Percentiles rank a stretch among this genome's conserved stretches.
These are phyloP conservation scores for Paramecium pentaurelia DNA, from an alignment of 73 alveolate species.

Conservation along the genomic window DNA sequence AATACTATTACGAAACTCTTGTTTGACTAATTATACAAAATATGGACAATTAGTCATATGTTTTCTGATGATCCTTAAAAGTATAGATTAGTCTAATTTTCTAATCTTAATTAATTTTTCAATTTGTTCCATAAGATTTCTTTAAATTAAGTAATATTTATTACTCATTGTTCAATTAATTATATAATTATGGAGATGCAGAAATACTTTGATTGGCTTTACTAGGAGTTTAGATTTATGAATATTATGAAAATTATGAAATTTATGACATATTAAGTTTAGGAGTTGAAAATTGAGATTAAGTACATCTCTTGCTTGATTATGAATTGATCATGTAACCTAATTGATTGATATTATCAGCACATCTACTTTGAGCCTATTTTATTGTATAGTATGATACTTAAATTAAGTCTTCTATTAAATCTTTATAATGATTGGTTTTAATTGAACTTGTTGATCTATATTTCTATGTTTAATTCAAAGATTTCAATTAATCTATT, in stretches of 20 bases:
- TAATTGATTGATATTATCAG: not conserved
- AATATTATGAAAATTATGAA: not conserved
- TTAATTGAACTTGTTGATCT: not conserved
- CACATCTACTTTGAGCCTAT: not conserved
- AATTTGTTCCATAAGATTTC: not conserved
- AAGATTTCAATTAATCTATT: not conserved
- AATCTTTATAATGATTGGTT: not conserved
- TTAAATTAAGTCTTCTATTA: not conserved
- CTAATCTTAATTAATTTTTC: not conserved
- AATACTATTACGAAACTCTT: slow-evolving; percentile 3
- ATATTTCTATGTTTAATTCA: not conserved
- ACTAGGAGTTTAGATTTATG: not conserved
- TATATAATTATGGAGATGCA: not conserved
- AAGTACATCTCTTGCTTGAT: not conserved
- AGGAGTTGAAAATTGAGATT: not conserved
- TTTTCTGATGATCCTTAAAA: not conserved
- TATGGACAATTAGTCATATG: not conserved
- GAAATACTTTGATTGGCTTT: not conserved
- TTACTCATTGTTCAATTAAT: not conserved
- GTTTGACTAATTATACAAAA: not conserved
- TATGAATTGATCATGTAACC: not conserved
- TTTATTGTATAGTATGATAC: not conserved
- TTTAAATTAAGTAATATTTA: not conserved
- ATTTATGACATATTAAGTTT: not conserved
- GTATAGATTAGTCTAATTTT: not conserved